Conservation (phyloP, 768 basidiomycete genomes). For the Gymnopilus junonius region DNA sequence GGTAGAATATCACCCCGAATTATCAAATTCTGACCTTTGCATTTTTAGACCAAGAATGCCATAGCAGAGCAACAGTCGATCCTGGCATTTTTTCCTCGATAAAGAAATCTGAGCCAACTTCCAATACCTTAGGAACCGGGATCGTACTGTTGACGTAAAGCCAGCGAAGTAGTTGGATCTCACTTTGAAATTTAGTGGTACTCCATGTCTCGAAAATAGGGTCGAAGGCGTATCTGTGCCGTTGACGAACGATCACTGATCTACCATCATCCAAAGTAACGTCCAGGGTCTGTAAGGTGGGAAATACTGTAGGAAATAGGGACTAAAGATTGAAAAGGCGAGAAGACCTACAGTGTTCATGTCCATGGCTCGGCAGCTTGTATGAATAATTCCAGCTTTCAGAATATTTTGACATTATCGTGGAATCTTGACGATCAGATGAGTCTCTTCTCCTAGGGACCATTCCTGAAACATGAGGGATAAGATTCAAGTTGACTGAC, state of each 20-base stretch:
- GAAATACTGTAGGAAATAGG: too few species aligned
- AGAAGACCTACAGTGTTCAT: neutral
- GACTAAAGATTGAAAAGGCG: neutral
- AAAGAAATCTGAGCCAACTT: too few species aligned
- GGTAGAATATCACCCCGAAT: neutral
- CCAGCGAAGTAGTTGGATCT: neutral
- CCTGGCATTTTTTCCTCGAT: neutral
- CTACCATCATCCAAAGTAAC: neutral
- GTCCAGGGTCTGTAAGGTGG: neutral
- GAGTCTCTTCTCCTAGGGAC: neutral
- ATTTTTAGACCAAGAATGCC: neutral
- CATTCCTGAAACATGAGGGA: neutral
- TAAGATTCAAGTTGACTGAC: neutral
- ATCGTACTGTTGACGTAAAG: neutral
- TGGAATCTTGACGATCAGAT: neutral
- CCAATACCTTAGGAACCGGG: neutral
- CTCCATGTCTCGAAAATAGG: neutral
- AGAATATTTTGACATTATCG: neutral
- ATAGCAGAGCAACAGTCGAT: neutral
- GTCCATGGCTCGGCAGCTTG: neutral
- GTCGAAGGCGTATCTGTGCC: neutral
- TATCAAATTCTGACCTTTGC: neutral
- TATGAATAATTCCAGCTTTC: neutral
- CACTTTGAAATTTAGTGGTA: neutral
- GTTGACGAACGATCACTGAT: neutral